Evolutionary conservation across 306 rosid species (phyloP).

Genomic region (Oxytropis ochrocephala): DNA sequence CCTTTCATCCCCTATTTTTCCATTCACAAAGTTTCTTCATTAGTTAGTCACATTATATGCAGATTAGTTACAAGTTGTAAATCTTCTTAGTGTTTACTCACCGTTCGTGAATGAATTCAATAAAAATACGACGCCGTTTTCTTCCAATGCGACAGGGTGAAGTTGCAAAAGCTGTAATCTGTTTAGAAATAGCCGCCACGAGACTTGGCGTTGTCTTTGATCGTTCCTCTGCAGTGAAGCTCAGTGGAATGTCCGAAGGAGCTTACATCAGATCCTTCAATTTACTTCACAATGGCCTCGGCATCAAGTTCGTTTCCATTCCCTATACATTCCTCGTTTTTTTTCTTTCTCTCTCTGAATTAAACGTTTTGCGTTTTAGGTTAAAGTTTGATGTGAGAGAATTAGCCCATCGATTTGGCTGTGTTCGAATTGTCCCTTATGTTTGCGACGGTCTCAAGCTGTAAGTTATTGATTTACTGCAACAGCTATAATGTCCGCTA

Average conservation of each 20-base stretch:
- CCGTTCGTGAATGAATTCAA: background rate
- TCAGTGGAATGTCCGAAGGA: slow-evolving; percentile 82
- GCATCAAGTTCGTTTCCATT: slow-evolving; percentile 63
- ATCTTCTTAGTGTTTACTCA: background rate
- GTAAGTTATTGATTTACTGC: slow-evolving; percentile 34
- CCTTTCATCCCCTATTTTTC: background rate
- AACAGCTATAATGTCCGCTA: background rate
- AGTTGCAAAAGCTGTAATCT: slow-evolving; percentile 71
- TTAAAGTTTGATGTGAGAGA: slow-evolving; percentile 70
- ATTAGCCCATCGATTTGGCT: slow-evolving; percentile 74
- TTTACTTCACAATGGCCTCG: slow-evolving; percentile 71
- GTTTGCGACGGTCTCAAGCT: slow-evolving; percentile 62
- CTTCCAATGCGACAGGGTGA: slow-evolving; percentile 43
- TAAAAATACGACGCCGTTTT: background rate
- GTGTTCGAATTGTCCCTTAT: slow-evolving; percentile 58
- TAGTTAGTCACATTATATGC: too few species aligned
- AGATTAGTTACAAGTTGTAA: background rate
- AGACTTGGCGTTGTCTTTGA: slow-evolving; percentile 62
- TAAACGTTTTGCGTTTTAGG: slow-evolving; percentile 24
- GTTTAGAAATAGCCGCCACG: slow-evolving; percentile 74
- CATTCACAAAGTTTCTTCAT: too few species aligned
- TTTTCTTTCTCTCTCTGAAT: background rate
- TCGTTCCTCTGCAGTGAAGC: slow-evolving; percentile 52
- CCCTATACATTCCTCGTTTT: background rate
- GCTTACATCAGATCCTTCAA: slow-evolving; percentile 78